Evolutionary conservation across 192 early-diverging fungal genomes (phyloP).

Genomic region (Backusella australiensis): DNA sequence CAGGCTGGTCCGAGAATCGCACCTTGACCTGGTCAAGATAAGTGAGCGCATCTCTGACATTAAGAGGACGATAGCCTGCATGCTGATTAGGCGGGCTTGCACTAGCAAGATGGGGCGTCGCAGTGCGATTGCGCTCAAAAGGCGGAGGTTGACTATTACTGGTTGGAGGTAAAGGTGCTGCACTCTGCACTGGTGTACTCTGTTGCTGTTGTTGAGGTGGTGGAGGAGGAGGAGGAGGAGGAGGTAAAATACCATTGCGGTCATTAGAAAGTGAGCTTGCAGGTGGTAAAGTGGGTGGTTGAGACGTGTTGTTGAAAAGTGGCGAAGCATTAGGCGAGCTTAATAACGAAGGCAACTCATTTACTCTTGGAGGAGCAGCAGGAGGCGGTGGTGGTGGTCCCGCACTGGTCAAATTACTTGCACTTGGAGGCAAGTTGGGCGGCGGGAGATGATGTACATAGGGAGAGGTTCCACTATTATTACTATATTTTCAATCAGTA

Average conservation of each 20-base stretch:
- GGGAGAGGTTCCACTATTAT: background rate
- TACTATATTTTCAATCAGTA: background rate
- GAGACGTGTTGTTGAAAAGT: constrained; percentile 25
- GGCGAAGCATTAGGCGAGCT: constrained; percentile 25
- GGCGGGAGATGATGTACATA: constrained; percentile 19
- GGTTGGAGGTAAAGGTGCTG: constrained; percentile 27
- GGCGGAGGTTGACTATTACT: background rate
- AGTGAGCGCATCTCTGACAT: constrained; percentile 92
- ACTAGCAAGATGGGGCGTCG: constrained; percentile 17
- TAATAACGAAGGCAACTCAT: constrained; percentile 28
- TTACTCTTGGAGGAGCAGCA: constrained; percentile 29
- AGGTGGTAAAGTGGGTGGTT: background rate
- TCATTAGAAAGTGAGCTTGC: constrained; percentile 6
- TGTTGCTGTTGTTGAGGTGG: constrained; percentile 3
- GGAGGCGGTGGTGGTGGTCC: constrained; percentile 20
- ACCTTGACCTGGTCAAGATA: constrained; percentile 97
- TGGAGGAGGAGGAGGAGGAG: constrained; percentile 21
- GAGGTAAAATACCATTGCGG: constrained; percentile 12
- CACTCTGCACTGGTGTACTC: constrained; percentile 19
- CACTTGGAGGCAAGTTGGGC: background rate
- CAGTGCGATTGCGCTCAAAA: constrained; percentile 23
- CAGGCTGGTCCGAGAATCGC: constrained; percentile 88
- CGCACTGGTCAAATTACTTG: constrained; percentile 5
- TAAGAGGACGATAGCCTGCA: constrained; percentile 55
- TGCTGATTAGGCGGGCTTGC: background rate